Evolutionary conservation across 306 rosid species (phyloP).

Genomic region (Prunus mira): DNA sequence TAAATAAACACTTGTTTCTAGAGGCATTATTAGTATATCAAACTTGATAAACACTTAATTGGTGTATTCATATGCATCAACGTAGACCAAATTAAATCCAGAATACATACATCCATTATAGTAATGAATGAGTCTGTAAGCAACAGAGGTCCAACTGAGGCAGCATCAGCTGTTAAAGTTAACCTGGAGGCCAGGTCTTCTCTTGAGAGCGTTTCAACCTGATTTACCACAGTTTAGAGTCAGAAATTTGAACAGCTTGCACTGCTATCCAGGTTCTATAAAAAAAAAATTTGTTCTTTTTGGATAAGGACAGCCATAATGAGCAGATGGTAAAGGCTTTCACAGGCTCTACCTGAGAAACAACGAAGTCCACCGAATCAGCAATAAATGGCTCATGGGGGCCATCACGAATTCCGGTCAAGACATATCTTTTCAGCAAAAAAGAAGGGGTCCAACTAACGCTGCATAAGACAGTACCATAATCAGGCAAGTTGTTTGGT

Average conservation of each 20-base stretch:
- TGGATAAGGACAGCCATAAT: neutral
- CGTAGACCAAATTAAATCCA: constrained; percentile 17
- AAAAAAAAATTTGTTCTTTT: neutral
- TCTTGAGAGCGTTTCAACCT: constrained; percentile 93
- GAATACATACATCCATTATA: constrained; percentile 88
- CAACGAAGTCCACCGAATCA: constrained; percentile 97
- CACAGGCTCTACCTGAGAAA: constrained; percentile 80
- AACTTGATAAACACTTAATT: no score
- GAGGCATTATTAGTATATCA: neutral
- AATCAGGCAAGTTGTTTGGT: constrained; percentile 34
- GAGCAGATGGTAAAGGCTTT: constrained; percentile 23
- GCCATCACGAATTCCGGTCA: constrained; percentile 97
- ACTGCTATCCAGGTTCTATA: neutral
- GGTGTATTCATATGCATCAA: neutral
- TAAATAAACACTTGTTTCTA: neutral
- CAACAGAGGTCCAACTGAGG: constrained; percentile 81
- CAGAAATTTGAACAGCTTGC: neutral
- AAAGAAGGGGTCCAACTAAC: constrained; percentile 98
- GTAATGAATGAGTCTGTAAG: constrained; percentile 85
- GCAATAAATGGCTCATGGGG: constrained; percentile 99
- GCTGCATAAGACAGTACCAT: constrained; percentile 51
- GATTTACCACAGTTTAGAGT: constrained; percentile 14
- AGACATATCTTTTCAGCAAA: constrained; percentile 91
- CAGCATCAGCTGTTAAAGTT: constrained; percentile 83
- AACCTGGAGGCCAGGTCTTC: constrained; percentile 95